Conservation (phyloP, 495 filamentous ascomycete genomes). For the Penicillium robsamsonii region DNA sequence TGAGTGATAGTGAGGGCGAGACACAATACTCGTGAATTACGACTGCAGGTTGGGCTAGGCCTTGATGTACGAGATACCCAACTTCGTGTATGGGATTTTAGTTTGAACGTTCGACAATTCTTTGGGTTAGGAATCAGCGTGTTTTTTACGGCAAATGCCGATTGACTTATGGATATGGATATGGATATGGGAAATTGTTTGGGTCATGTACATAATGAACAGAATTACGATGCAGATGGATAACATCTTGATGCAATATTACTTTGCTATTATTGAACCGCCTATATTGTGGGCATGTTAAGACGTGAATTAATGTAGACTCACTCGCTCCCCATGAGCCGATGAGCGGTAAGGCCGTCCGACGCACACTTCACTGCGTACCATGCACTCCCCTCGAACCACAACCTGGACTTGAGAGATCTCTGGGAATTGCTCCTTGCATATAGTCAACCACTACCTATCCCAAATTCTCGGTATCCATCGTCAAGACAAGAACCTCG, state of each 20-base stretch:
- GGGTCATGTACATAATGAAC: conserved; percentile 14
- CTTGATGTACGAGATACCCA: background rate
- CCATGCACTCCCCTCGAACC: background rate
- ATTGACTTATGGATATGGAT: conserved; percentile 8
- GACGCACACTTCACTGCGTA: background rate
- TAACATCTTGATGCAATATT: background rate
- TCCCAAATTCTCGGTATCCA: background rate
- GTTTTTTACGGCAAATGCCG: background rate
- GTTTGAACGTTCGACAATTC: conserved; percentile 6
- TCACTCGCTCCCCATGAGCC: background rate
- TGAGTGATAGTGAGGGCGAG: conserved; percentile 54
- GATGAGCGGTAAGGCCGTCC: background rate
- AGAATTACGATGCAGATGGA: conserved; percentile 1
- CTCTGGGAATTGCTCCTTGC: background rate
- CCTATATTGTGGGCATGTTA: no score
- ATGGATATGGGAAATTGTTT: conserved; percentile 11
- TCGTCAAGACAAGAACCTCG: background rate
- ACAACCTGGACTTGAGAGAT: background rate
- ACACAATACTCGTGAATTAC: conserved; percentile 27
- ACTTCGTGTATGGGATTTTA: background rate
- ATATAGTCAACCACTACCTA: background rate
- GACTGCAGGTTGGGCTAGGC: background rate
- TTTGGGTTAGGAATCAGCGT: conserved; percentile 10
- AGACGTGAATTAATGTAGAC: no score
- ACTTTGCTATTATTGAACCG: no score